phyloP scores from a whole-genome alignment of 2,329 filamentous ascomycete genomes.

The Fusarium hainanense region DNA sequence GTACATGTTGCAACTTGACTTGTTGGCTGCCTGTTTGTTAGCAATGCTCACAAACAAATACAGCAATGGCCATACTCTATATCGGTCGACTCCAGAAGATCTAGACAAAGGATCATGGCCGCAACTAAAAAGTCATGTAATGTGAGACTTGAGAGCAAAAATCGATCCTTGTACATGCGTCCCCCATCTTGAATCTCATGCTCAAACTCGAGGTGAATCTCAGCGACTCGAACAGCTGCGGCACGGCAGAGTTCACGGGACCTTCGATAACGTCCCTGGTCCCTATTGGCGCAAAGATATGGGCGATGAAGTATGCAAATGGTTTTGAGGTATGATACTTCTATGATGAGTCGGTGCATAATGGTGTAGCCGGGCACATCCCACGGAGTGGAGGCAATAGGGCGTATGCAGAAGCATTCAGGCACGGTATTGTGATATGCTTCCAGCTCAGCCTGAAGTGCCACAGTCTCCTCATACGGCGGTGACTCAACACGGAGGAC shows the following conservation, averaged over 20 bases:
- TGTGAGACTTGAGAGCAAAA: constrained; percentile 64
- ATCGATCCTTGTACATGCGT: constrained; percentile 62
- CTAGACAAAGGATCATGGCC: constrained; percentile 68
- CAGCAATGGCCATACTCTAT: constrained; percentile 47
- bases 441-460: constrained; percentile 56
- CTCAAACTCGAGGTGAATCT: constrained; percentile 61
- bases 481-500: constrained; percentile 53
- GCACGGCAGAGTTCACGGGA: constrained; percentile 57
- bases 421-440: constrained; percentile 53
- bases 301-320: constrained; percentile 63
- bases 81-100: constrained; percentile 55
- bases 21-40: constrained; percentile 38
- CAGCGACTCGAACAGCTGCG: constrained; percentile 57
- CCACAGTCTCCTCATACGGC: constrained; percentile 51
- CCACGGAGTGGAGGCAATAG: constrained; percentile 57
- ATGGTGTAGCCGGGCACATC: constrained; percentile 58
- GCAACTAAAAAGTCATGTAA: constrained; percentile 69
- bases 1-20: constrained; percentile 51
- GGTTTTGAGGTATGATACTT: constrained; percentile 61
- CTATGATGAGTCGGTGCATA: constrained; percentile 61
- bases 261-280: constrained; percentile 51
- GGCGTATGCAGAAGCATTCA: constrained; percentile 53
- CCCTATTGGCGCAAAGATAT: constrained; percentile 56
- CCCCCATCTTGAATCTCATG: constrained; percentile 60
- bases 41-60: background rate